Conservation (phyloP, 139 green algal genomes). For the Diplosphaera chodatii region DNA sequence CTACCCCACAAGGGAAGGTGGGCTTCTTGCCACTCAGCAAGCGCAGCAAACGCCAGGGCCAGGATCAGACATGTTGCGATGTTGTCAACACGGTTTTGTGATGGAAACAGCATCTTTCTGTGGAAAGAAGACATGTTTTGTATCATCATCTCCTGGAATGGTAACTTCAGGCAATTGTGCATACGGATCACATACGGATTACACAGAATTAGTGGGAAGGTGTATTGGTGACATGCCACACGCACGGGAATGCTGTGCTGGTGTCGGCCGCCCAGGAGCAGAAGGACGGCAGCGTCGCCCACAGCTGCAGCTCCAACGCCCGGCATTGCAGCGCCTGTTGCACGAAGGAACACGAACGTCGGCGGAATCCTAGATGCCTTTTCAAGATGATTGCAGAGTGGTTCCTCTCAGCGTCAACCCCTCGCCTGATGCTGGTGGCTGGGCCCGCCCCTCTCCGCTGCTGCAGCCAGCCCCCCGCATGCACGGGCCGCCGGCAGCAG, state of each 20-base stretch:
- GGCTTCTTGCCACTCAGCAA: not conserved
- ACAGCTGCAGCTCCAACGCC: conserved; percentile 66
- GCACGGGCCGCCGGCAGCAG: conserved; percentile 65
- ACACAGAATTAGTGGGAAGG: no score
- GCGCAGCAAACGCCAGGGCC: no score
- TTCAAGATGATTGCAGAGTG: no score
- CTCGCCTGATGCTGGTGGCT: not conserved
- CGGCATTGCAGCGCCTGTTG: conserved; percentile 47
- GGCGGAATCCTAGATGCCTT: not conserved
- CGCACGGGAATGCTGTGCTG: conserved; percentile 22
- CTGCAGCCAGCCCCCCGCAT: conserved; percentile 38
- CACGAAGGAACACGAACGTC: not conserved
- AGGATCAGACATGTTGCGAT: not conserved
- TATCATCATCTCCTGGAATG: not conserved
- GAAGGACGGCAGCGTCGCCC: conserved; percentile 77
- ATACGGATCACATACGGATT: no score
- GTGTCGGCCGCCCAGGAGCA: conserved; percentile 64
- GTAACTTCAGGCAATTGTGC: no score
- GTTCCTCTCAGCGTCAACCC: no score
- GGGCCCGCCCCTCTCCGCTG: not conserved
- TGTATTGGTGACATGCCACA: no score
- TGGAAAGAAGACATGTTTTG: not conserved
- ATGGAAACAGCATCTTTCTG: not conserved
- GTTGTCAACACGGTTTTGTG: not conserved
- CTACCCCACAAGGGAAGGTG: not conserved